A percentile compares a stretch with the other conserved stretches of the same genome.
These are phyloP conservation scores for Trichoderma arundinaceum DNA, from an alignment of 2,329 filamentous ascomycete genomes.

Conservation along the genomic window DNA sequence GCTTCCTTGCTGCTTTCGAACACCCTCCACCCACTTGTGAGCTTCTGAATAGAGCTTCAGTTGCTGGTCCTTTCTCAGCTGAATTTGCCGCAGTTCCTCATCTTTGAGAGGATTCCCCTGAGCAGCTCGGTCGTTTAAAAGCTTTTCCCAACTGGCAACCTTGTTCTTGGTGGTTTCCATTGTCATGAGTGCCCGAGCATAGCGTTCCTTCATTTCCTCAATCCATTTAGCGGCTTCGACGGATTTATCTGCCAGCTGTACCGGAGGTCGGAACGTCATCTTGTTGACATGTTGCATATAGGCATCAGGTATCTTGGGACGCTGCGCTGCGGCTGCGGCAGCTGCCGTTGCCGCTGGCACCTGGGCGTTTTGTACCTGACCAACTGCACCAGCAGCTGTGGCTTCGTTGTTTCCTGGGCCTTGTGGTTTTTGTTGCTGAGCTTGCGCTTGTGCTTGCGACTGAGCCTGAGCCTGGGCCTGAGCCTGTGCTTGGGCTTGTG, in stretches of 20 bases:
- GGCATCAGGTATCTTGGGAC: constrained; percentile 48
- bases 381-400: constrained; percentile 29
- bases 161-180: constrained; percentile 56
- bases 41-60: constrained; percentile 55
- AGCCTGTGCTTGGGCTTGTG: constrained; percentile 34
- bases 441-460: constrained; percentile 7
- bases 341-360: constrained; percentile 32
- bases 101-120: constrained; percentile 52
- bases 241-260: constrained; percentile 50
- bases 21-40: constrained; percentile 54
- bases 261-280: constrained; percentile 54
- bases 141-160: constrained; percentile 50
- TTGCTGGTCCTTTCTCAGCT: constrained; percentile 51
- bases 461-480: constrained; percentile 34
- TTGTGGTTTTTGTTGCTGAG: constrained; percentile 33
- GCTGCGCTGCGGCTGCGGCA: constrained; percentile 37
- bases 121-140: constrained; percentile 50
- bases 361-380: constrained; percentile 37
- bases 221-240: constrained; percentile 57
- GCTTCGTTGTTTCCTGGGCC: constrained; percentile 8
- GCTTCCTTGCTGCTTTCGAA: constrained; percentile 53
- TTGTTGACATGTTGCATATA: constrained; percentile 55
- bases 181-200: constrained; percentile 54
- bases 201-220: constrained; percentile 54
- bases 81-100: constrained; percentile 54